Evolutionary conservation across 2,329 filamentous ascomycete species (phyloP).

Genomic region (Rhynchosporium secalis): DNA sequence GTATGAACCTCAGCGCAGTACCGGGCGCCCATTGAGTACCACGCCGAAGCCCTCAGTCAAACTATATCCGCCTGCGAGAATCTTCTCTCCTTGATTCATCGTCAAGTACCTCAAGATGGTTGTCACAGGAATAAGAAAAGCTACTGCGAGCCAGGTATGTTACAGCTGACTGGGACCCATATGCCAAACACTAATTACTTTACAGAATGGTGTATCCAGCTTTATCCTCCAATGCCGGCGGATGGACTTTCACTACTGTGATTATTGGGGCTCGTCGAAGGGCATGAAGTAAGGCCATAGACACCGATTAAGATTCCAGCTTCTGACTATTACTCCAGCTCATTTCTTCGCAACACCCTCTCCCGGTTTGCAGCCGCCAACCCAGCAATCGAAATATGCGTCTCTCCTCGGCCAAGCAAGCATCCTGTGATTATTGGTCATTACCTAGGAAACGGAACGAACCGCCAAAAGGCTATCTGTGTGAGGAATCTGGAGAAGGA

Average conservation of each 20-base stretch:
- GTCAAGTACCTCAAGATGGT: slow-evolving; percentile 45
- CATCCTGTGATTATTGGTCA: slow-evolving; percentile 87
- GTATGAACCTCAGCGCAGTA: background rate
- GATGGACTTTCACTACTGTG: slow-evolving; percentile 95
- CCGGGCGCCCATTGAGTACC: background rate
- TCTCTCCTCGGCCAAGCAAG: slow-evolving; percentile 85
- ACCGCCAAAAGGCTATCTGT: slow-evolving; percentile 79
- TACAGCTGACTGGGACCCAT: background rate
- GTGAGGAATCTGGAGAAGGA: slow-evolving; percentile 81
- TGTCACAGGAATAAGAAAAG: slow-evolving; percentile 53
- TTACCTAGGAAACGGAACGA: slow-evolving; percentile 73
- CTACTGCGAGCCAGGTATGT: slow-evolving; percentile 56
- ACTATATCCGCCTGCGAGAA: background rate
- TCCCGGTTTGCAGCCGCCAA: slow-evolving; percentile 76
- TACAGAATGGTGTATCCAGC: slow-evolving; percentile 90
- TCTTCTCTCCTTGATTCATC: background rate
- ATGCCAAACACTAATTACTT: slow-evolving; percentile 22
- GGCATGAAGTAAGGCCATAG: slow-evolving; percentile 81
- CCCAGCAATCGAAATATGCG: slow-evolving; percentile 85
- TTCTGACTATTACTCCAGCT: slow-evolving; percentile 47
- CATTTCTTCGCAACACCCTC: slow-evolving; percentile 78
- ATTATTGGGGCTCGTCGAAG: slow-evolving; percentile 87
- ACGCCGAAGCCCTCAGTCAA: background rate
- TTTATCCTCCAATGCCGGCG: slow-evolving; percentile 98
- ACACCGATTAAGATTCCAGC: background rate